A percentile compares a stretch with the other conserved stretches of the same genome.
phyloP scores from a whole-genome alignment of 2,329 filamentous ascomycete species.

The Fusarium subtropicale region DNA sequence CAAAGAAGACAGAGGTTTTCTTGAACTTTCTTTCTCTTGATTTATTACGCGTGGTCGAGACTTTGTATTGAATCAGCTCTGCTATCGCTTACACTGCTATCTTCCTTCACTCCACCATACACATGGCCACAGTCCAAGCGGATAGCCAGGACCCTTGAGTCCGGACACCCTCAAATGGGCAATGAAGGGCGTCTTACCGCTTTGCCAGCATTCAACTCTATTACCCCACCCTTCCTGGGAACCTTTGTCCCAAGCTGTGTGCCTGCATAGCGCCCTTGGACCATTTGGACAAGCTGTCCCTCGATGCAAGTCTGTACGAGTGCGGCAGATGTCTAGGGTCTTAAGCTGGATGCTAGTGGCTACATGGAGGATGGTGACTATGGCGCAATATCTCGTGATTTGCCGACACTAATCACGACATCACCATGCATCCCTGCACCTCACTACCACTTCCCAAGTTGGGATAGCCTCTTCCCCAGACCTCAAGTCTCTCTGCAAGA shows the following conservation, averaged over 20 bases:
- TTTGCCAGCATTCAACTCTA: slow-evolving; percentile 18
- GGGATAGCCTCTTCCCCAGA: slow-evolving; percentile 44
- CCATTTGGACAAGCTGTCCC: slow-evolving; percentile 43
- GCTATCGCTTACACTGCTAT: not conserved
- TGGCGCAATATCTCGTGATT: slow-evolving; percentile 74
- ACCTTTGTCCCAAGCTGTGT: slow-evolving; percentile 26
- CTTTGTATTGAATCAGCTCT: slow-evolving; percentile 12
- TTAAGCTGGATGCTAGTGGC: slow-evolving; percentile 44
- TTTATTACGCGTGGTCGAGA: not conserved
- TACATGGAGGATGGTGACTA: slow-evolving; percentile 59
- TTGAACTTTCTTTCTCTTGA: not conserved
- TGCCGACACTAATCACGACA: slow-evolving; percentile 49
- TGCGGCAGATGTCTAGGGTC: slow-evolving; percentile 38
- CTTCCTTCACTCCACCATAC: slow-evolving; percentile 16
- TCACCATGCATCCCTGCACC: slow-evolving; percentile 40
- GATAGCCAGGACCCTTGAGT: slow-evolving; percentile 27
- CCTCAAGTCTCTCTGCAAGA: slow-evolving; percentile 34
- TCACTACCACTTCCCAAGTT: slow-evolving; percentile 44
- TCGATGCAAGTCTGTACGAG: slow-evolving; percentile 35
- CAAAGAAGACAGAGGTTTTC: slow-evolving; percentile 1
- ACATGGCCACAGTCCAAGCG: slow-evolving; percentile 38
- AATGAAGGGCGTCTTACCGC: slow-evolving; percentile 30
- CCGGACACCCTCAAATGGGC: slow-evolving; percentile 21
- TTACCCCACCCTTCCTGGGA: slow-evolving; percentile 32
- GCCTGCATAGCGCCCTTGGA: slow-evolving; percentile 27